Percentiles rank a stretch among this genome's conserved stretches.
phyloP scores from a whole-genome alignment of 2,329 filamentous ascomycete species.

The Metarhizium album region DNA sequence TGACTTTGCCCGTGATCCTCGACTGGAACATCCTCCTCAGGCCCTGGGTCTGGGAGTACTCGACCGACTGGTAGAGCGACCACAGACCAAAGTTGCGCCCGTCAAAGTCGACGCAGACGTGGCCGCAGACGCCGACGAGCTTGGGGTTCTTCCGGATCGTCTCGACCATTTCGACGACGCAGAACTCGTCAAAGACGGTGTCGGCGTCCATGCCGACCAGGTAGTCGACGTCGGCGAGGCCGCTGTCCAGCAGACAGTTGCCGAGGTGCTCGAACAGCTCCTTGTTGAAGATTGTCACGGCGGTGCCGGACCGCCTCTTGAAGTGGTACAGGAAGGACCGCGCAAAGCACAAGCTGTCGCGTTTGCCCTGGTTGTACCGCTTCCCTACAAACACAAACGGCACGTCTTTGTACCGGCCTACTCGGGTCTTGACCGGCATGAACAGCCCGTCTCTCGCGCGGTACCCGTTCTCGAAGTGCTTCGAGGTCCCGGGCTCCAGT shows the following conservation, averaged over 20 bases:
- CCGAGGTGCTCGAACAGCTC: constrained; percentile 31
- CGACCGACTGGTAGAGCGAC: constrained; percentile 36
- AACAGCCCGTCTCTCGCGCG: constrained; percentile 33
- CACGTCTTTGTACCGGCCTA: constrained; percentile 32
- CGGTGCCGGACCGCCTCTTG: constrained; percentile 29
- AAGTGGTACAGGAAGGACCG: constrained; percentile 39
- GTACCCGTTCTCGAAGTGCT: constrained; percentile 31
- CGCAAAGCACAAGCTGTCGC: constrained; percentile 37
- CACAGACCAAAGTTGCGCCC: constrained; percentile 29
- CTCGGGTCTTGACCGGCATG: constrained; percentile 34
- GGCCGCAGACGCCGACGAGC: constrained; percentile 36
- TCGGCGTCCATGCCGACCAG: constrained; percentile 38
- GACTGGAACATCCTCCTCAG: constrained; percentile 38
- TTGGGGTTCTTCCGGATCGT: constrained; percentile 31
- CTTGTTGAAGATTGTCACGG: constrained; percentile 35
- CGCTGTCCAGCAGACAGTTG: constrained; percentile 25
- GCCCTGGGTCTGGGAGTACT: constrained; percentile 37
- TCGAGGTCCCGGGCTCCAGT: constrained; percentile 23
- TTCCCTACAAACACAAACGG: constrained; percentile 39
- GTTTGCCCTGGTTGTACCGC: constrained; percentile 37
- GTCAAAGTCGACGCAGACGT: constrained; percentile 36
- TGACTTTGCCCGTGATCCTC: constrained; percentile 37
- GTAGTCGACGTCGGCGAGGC: constrained; percentile 29
- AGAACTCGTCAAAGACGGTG: constrained; percentile 33
- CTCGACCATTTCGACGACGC: constrained; percentile 32